A percentile compares a stretch with the other conserved stretches of the same genome.
These are phyloP conservation scores for Microthlaspi erraticum DNA, from an alignment of 345 rosid species.

Conservation along the genomic window DNA sequence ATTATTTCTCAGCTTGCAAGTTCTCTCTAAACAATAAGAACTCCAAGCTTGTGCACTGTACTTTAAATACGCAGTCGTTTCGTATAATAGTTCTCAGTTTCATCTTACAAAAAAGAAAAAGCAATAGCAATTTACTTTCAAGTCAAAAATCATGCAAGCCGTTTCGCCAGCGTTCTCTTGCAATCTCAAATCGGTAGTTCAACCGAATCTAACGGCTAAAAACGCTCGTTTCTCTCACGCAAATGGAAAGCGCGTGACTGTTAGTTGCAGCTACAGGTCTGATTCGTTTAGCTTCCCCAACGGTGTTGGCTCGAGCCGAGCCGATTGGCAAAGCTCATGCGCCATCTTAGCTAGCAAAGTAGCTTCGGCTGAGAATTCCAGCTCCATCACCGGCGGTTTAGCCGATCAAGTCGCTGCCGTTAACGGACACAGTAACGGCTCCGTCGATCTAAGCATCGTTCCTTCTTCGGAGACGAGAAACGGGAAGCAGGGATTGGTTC, in stretches of 20 bases:
- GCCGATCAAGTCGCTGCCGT: slow-evolving; percentile 57
- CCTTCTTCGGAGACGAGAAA: slow-evolving; percentile 49
- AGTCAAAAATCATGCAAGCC: slow-evolving; percentile 50
- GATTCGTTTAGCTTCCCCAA: slow-evolving; percentile 58
- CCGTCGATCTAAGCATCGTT: slow-evolving; percentile 61
- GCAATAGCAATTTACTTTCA: slow-evolving; percentile 5
- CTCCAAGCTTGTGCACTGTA: slow-evolving; percentile 38
- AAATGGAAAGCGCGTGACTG: slow-evolving; percentile 23
- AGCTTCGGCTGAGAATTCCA: slow-evolving; percentile 52
- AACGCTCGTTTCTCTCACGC: slow-evolving; percentile 27
- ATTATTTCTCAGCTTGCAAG: slow-evolving; percentile 44
- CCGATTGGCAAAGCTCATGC: slow-evolving; percentile 90
- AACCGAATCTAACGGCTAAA: slow-evolving; percentile 34
- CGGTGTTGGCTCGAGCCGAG: slow-evolving; percentile 57
- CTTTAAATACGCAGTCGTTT: slow-evolving; percentile 23
- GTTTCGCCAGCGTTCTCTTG: slow-evolving; percentile 45
- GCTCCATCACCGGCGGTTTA: slow-evolving; percentile 1
- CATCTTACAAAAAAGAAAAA: not conserved
- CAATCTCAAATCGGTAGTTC: slow-evolving; percentile 29
- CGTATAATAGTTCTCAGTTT: not conserved
- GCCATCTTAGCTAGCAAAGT: slow-evolving; percentile 80
- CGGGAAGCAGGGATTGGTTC: slow-evolving; percentile 47
- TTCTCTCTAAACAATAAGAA: slow-evolving; percentile 31
- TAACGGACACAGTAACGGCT: slow-evolving; percentile 59
- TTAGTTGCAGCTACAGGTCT: slow-evolving; percentile 50